Evolutionary conservation across 352 stramenopile genomes (phyloP).

Genomic region (Thalassiosira oceanica): DNA sequence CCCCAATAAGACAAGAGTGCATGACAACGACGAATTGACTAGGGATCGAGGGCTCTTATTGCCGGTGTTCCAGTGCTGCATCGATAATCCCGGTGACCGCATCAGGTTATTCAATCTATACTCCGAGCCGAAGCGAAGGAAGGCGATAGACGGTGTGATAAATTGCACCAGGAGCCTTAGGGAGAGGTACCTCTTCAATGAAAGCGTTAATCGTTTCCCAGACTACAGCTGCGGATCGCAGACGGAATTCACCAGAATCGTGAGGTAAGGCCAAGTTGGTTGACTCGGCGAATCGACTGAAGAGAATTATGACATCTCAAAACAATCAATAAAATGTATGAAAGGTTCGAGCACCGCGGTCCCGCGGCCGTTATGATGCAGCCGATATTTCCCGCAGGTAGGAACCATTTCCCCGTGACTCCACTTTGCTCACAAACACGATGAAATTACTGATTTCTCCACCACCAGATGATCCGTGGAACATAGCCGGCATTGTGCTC

Average conservation of each 20-base stretch:
- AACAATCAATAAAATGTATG: no score
- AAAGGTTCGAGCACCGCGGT: background rate
- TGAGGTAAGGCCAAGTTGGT: slow-evolving; percentile 1
- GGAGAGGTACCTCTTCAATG: no score
- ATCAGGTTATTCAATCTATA: slow-evolving; percentile 25
- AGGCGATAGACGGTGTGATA: slow-evolving; percentile 10
- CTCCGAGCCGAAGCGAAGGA: slow-evolving; percentile 5
- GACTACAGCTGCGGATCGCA: slow-evolving; percentile 19
- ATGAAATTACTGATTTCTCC: no score
- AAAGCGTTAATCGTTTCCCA: background rate
- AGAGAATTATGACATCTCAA: no score
- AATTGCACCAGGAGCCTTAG: slow-evolving; percentile 6
- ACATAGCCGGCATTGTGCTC: slow-evolving; percentile 13
- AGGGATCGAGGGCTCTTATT: slow-evolving; percentile 3
- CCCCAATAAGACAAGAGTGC: slow-evolving; percentile 6
- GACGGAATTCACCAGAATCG: slow-evolving; percentile 23
- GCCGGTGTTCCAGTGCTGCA: slow-evolving; percentile 25
- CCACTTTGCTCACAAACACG: no score
- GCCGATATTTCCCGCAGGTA: slow-evolving; percentile 46
- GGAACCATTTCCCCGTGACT: no score
- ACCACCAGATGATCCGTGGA: slow-evolving; percentile 21
- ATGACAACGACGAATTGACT: slow-evolving; percentile 17
- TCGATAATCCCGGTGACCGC: slow-evolving; percentile 20
- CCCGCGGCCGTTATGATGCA: slow-evolving; percentile 37
- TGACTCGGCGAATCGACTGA: no score